Base-by-base conservation (phyloP, 257 asterid genomes). In the Pogostemon cablin region DNA sequence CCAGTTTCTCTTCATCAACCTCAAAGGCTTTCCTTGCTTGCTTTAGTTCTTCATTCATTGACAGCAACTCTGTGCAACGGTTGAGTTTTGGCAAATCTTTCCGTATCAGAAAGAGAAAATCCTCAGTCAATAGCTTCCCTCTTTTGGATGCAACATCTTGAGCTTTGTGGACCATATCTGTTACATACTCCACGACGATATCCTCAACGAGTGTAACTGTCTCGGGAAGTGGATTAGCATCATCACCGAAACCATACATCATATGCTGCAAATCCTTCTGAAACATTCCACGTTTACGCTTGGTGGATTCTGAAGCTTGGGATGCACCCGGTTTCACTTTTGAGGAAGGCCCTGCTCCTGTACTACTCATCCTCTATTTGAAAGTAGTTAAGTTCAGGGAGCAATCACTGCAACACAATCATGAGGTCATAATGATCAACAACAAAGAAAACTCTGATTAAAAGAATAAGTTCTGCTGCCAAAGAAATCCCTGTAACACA, bases 161-260 rank as follows among this genome's bases (percentile, higher is more conserved):
- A 85, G 98, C 96, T 82, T 92, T 90, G 75, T 92, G 93, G 71
- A 88, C 96, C 93, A 88, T 78, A 77, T 90, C 96, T 5, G 93
- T 88, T 76, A 93, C 96, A 72, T 93, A 93, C 76, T 93, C 99
- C 77, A 91, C 95, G 62, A 91, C 99, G 47, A 91, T 86, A 75
- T 93, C 99, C 76, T 93, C 99, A 72, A 89, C 88, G 48, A 93
- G 96, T 7, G 95, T 65, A 50, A 91, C 90, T 9, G 99, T 91
- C 81, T 93, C 99, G 1, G 96, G 97, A 77, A 89, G 92, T 20
- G 96, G 98, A 68, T 91, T 91, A 71, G 77, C 75, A 68, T 89
- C 99, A 81, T 93, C 96, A 2, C 96, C 96, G 4, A 86, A 91
- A 69, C 99, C 99, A 74, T 87, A 89, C 96, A 93, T 91, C 98